These are phyloP conservation scores for Penicillium olsonii DNA, from an alignment of 2,329 filamentous ascomycete species.

Conservation along the genomic window DNA sequence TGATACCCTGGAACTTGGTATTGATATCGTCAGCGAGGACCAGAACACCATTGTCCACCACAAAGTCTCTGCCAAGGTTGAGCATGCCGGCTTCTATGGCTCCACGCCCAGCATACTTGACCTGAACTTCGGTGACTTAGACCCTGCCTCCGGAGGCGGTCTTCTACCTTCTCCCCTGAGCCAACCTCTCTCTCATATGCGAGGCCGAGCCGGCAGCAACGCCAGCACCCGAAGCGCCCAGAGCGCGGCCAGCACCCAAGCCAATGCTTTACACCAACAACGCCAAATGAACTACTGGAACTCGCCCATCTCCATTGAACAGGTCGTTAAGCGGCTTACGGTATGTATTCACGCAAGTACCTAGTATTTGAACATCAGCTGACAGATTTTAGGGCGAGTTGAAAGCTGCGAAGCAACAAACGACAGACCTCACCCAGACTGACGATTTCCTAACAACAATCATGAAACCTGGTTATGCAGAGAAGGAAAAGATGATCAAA, in stretches of 20 bases:
- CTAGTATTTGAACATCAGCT: conserved; percentile 16
- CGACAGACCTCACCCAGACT: conserved; percentile 79
- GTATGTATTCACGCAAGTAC: conserved; percentile 50
- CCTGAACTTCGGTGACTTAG: conserved; percentile 88
- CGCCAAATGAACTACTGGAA: conserved; percentile 80
- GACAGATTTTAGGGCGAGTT: conserved; percentile 73
- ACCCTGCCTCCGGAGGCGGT: conserved; percentile 71
- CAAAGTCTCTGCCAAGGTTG: conserved; percentile 95
- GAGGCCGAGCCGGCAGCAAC: conserved; percentile 70
- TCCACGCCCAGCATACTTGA: conserved; percentile 74
- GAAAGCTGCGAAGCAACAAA: conserved; percentile 83
- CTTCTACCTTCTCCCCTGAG: conserved; percentile 71
- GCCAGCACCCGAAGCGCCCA: conserved; percentile 59
- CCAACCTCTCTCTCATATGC: conserved; percentile 64
- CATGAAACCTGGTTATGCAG: conserved; percentile 67
- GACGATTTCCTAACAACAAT: conserved; percentile 78
- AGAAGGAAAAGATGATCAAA: conserved; percentile 51
- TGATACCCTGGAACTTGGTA: conserved; percentile 91
- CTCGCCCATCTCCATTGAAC: conserved; percentile 87
- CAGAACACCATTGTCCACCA: conserved; percentile 98
- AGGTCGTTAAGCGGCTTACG: conserved; percentile 84
- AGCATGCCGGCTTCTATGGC: conserved; percentile 84
- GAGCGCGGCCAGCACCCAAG: conserved; percentile 58
- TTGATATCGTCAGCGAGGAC: conserved; percentile 98
- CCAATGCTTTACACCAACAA: conserved; percentile 66